Conservation (phyloP, 768 basidiomycete species). For the Xerocomellus intermedius region DNA sequence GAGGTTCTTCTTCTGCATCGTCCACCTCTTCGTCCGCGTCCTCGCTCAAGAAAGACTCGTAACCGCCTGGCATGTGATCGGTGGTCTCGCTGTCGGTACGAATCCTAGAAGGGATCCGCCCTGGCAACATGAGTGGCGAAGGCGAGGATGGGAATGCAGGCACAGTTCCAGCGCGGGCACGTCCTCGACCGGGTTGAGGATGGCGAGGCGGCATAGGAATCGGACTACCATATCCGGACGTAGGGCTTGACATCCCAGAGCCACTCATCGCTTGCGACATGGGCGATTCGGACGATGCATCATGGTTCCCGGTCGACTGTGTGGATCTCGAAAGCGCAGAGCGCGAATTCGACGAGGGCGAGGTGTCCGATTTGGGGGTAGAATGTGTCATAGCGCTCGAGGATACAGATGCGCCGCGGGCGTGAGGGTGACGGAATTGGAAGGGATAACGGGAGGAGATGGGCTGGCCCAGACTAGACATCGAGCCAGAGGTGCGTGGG, state of each 20-base stretch:
- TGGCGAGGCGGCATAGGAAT: constrained; percentile 54
- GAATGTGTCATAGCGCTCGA: constrained; percentile 42
- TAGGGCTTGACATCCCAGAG: constrained; percentile 39
- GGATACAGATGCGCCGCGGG: constrained; percentile 43
- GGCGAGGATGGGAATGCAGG: constrained; percentile 38
- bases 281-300: constrained; percentile 57
- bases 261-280: constrained; percentile 41
- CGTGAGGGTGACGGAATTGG: constrained; percentile 49
- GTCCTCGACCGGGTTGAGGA: constrained; percentile 39
- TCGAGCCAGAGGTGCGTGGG: constrained; percentile 71
- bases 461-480: constrained; percentile 83
- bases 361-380: constrained; percentile 36
- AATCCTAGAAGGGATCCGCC: constrained; percentile 23
- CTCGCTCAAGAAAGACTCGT: constrained; percentile 33
- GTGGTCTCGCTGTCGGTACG: constrained; percentile 31
- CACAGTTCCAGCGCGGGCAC: constrained; percentile 40
- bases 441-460: constrained; percentile 70
- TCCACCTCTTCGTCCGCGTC: constrained; percentile 35
- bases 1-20: constrained; percentile 32
- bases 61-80: constrained; percentile 26
- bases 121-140: constrained; percentile 34
- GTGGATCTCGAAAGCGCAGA: constrained; percentile 46
- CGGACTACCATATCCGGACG: constrained; percentile 31
- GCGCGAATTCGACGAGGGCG: constrained; percentile 38
- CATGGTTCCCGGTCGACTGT: constrained; percentile 62